phyloP scores from a whole-genome alignment of 2,329 filamentous ascomycete species.

The Coniochaeta sp. region DNA sequence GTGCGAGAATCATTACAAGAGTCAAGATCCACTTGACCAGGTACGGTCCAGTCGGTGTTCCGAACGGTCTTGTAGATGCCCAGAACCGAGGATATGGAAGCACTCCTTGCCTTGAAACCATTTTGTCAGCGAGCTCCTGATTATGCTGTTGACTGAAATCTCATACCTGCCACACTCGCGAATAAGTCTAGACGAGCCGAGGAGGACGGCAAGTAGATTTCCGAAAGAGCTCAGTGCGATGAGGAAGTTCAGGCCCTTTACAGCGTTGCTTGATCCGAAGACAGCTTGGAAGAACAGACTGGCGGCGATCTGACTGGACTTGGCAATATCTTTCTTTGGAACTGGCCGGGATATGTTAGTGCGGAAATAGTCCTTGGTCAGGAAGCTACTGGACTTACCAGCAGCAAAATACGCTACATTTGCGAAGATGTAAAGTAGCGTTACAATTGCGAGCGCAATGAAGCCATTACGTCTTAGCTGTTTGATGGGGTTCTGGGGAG shows the following conservation, averaged over 20 bases:
- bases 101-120: constrained; percentile 42
- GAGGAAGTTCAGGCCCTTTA: constrained; percentile 47
- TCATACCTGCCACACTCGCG: constrained; percentile 49
- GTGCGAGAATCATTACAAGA: constrained; percentile 50
- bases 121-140: background rate
- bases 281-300: constrained; percentile 51
- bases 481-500: constrained; percentile 41
- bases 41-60: constrained; percentile 54
- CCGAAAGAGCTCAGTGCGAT: constrained; percentile 52
- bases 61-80: constrained; percentile 55
- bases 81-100: constrained; percentile 52
- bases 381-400: constrained; percentile 15
- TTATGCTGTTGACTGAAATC: background rate
- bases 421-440: constrained; percentile 47
- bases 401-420: constrained; percentile 56
- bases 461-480: constrained; percentile 43
- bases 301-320: constrained; percentile 45
- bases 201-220: constrained; percentile 46
- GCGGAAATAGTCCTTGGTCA: background rate
- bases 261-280: constrained; percentile 41
- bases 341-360: constrained; percentile 20
- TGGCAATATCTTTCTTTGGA: constrained; percentile 41
- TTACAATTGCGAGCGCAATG: constrained; percentile 40
- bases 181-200: constrained; percentile 49
- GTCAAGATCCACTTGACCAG: constrained; percentile 49